Base-by-base conservation (phyloP, 352 stramenopile genomes). In the Phytophthora fragariaefolia region DNA sequence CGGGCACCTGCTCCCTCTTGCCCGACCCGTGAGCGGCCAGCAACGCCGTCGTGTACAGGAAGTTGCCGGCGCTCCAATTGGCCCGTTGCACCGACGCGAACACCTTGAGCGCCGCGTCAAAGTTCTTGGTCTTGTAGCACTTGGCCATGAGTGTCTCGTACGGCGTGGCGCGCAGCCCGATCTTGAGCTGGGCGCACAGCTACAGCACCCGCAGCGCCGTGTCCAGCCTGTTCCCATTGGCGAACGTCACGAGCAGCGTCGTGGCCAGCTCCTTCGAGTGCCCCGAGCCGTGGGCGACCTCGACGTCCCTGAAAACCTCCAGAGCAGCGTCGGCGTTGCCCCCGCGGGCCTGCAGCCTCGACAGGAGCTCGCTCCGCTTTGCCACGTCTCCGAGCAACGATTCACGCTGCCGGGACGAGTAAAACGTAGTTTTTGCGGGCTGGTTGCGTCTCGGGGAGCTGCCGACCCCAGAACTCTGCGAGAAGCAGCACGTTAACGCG, bases 71-170 rank as follows among this genome's bases (percentile, higher is more conserved):
- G 28, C 80, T 71, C 56, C 80, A 82, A 18, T 82, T 80, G 52
- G 80, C 80, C 50, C 76, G 78, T 50, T 77, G 74, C 68, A 89
- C 76, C 59, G 91, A 76, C 36, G 91, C 83, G 32, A 88, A 91
- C 36, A 91, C 72, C 34, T 84, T 75, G 32, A 93, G 56, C 26
- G 81, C 82, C 24, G 78, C 61, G 12, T 80, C 65, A 62, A 73
- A 93, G 56, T 86, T 68, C 34, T 81, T 46, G 12, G 76, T 58
- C 42, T 82, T 74, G 74, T 93, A 91, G 70, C 77, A 88, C 26
- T 63, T 77, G 47, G 73, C 67, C 53, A 90, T 89, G 48, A 80
- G 73, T 20, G 58, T 66, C 63, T 82, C 87, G 71, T 87, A 91
- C 46, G 74, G 79, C 40, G 79, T 66, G 56, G 83, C 88, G 38